phyloP scores from a whole-genome alignment of 768 basidiomycete species.

The Piloderma croceum region DNA sequence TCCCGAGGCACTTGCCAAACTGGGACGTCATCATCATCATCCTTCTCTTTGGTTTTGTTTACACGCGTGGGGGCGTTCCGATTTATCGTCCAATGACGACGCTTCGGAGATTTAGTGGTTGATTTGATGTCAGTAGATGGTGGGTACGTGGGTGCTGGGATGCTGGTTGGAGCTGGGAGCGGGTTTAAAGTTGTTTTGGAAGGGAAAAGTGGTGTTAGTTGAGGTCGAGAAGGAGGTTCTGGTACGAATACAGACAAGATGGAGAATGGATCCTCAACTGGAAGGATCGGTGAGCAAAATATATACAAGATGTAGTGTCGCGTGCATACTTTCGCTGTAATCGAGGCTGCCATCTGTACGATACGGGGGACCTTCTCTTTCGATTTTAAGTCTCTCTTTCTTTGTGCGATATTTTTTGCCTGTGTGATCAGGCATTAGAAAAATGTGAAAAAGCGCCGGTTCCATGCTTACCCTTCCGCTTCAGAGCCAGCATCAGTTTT shows the following conservation, averaged over 20 bases:
- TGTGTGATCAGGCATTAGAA: no score
- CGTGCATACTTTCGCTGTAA: conserved; percentile 57
- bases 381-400: conserved; percentile 72
- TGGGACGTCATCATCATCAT: conserved; percentile 28
- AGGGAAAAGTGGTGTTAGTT: conserved; percentile 53
- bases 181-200: conserved; percentile 12
- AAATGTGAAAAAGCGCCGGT: no score
- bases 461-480: conserved; percentile 58
- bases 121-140: conserved; percentile 16
- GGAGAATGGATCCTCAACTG: conserved; percentile 78
- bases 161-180: neutral
- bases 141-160: conserved; percentile 1
- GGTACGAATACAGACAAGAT: conserved; percentile 59
- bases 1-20: neutral
- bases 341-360: conserved; percentile 75
- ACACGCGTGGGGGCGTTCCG: conserved; percentile 46
- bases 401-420: conserved; percentile 78
- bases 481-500: conserved; percentile 64
- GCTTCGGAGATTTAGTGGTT: conserved; percentile 26
- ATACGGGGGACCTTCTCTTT: conserved; percentile 68
- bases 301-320: neutral
- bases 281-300: neutral
- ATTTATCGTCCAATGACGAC: conserved; percentile 57
- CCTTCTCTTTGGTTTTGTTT: conserved; percentile 25
- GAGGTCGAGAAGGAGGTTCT: conserved; percentile 50